Percentiles rank a stretch among this genome's conserved stretches.
Conservation (phyloP, 176 grass and related monocot genomes). For the Guadua angustifolia region DNA sequence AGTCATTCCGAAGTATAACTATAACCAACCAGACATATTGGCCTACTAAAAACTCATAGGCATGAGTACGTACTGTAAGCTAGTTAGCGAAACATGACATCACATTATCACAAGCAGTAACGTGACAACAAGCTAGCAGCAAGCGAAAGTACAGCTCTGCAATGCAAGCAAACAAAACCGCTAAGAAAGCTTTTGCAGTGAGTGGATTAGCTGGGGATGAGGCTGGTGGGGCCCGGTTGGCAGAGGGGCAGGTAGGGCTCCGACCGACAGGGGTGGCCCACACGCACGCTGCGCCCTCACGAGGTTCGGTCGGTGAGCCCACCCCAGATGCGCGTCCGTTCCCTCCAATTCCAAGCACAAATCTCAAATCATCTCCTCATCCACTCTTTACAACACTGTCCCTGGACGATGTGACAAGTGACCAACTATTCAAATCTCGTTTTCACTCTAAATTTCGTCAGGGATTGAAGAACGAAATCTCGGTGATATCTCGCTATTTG, state of each 20-base stretch:
- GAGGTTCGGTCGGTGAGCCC: neutral
- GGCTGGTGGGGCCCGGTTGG: neutral
- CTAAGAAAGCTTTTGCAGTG: neutral
- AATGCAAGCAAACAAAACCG: neutral
- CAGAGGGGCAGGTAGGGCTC: neutral
- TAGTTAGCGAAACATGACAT: neutral
- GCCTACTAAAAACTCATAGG: neutral
- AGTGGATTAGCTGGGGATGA: neutral
- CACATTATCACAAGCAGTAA: neutral
- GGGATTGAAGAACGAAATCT: too few species aligned
- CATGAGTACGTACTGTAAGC: neutral
- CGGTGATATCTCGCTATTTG: too few species aligned
- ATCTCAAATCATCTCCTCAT: neutral
- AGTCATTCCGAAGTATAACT: too few species aligned
- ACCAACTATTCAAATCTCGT: too few species aligned
- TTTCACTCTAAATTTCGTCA: too few species aligned
- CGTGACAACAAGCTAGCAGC: neutral
- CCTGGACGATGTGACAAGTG: neutral
- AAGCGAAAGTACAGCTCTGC: neutral
- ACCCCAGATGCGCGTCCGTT: neutral
- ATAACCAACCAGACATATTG: neutral
- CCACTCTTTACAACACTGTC: too few species aligned
- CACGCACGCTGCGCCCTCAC: neutral
- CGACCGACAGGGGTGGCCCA: constrained; percentile 1
- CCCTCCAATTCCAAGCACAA: neutral